Percentiles rank a stretch among this genome's conserved stretches.
Evolutionary conservation across 257 asterid genomes (phyloP).

Genomic region (Verbena officinalis): DNA sequence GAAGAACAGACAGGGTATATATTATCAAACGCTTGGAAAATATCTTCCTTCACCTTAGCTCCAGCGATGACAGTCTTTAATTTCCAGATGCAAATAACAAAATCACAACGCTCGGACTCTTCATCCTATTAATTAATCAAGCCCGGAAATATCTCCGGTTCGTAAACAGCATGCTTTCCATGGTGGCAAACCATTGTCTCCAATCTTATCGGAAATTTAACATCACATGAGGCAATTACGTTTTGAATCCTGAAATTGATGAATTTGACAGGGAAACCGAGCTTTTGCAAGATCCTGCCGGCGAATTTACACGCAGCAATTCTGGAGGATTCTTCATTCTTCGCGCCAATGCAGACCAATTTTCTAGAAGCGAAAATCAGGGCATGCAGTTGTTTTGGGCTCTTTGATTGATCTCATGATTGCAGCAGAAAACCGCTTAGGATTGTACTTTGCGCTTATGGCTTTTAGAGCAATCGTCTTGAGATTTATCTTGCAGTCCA

Average conservation of each 20-base stretch:
- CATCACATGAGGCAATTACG: neutral
- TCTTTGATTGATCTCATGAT: constrained; percentile 41
- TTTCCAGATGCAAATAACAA: constrained; percentile 29
- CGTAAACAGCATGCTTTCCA: constrained; percentile 9
- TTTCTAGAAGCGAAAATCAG: constrained; percentile 38
- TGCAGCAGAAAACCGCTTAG: constrained; percentile 35
- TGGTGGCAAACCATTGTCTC: neutral
- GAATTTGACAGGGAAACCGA: constrained; percentile 12
- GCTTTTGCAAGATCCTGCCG: constrained; percentile 12
- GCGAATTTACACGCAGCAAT: constrained; percentile 22
- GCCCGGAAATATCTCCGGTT: constrained; percentile 36
- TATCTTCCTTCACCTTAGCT: constrained; percentile 21
- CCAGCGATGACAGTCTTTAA: constrained; percentile 34
- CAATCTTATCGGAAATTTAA: neutral
- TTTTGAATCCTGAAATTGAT: neutral
- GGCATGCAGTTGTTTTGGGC: constrained; percentile 38
- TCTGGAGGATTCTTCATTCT: neutral
- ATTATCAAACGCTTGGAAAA: constrained; percentile 20
- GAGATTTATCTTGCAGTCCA: constrained; percentile 35
- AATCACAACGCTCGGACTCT: neutral
- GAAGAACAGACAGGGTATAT: neutral
- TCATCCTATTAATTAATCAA: constrained; percentile 14
- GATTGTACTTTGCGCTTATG: constrained; percentile 21
- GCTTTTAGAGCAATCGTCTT: constrained; percentile 22
- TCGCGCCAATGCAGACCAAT: constrained; percentile 28